These are phyloP conservation scores for Teunomyces aglyptinius DNA, from an alignment of 805 yeast species.

Conservation along the genomic window DNA sequence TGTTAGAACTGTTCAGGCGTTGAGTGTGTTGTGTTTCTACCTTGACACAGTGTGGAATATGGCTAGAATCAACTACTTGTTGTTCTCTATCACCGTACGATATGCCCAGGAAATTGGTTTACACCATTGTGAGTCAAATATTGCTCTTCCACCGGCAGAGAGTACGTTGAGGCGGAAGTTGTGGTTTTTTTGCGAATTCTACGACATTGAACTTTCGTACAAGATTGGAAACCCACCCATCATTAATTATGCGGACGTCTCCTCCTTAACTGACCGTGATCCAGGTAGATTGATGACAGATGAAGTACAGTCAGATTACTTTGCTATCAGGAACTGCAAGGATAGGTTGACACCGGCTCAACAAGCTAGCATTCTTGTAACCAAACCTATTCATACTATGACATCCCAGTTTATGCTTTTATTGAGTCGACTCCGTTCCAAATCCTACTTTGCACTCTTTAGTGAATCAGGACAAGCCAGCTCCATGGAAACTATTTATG, in stretches of 20 bases:
- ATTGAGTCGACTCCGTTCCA: neutral
- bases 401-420: neutral
- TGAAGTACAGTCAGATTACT: neutral
- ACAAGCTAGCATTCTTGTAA: neutral
- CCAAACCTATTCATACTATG: neutral
- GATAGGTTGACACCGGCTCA: neutral
- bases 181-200: slow-evolving; percentile 49
- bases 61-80: slow-evolving; percentile 39
- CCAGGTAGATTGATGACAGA: slow-evolving; percentile 4
- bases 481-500: neutral
- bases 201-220: slow-evolving; percentile 45
- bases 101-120: slow-evolving; percentile 60
- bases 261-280: slow-evolving; percentile 20
- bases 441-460: neutral
- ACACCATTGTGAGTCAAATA: neutral
- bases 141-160: neutral
- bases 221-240: slow-evolving; percentile 51
- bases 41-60: slow-evolving; percentile 22
- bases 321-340: neutral
- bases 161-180: slow-evolving; percentile 31
- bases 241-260: slow-evolving; percentile 39
- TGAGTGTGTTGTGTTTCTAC: slow-evolving; percentile 45
- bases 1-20: slow-evolving; percentile 48
- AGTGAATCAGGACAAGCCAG: neutral
- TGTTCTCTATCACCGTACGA: slow-evolving; percentile 47